Evolutionary conservation across 495 filamentous ascomycete species (phyloP).

Genomic region (Tuber umbilicatum): DNA sequence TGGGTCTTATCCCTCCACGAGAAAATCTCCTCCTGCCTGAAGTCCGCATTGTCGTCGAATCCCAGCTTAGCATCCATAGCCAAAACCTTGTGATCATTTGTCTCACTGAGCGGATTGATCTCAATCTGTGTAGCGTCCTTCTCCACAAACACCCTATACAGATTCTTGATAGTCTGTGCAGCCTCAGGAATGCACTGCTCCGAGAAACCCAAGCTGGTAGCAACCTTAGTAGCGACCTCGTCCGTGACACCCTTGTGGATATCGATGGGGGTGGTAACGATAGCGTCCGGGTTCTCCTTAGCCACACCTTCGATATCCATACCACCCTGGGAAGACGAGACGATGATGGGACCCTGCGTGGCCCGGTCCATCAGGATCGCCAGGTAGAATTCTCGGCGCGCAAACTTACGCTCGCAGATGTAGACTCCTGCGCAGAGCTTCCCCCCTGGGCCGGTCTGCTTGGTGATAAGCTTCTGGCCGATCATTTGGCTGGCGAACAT

Average conservation of each 20-base stretch:
- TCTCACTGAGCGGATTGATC: conserved; percentile 97
- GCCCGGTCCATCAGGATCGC: conserved; percentile 95
- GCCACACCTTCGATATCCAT: conserved; percentile 98
- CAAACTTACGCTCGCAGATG: conserved; percentile 99
- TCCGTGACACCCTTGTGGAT: conserved; percentile 94
- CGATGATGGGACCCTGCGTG: conserved; percentile 87
- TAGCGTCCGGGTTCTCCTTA: conserved; percentile 94
- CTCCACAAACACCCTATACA: conserved; percentile 97
- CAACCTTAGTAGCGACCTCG: conserved; percentile 84
- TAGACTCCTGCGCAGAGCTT: conserved; percentile 93
- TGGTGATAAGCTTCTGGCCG: conserved; percentile 97
- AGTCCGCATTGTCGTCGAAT: conserved; percentile 98
- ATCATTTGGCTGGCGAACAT: conserved; percentile 99
- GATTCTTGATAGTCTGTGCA: conserved; percentile 91
- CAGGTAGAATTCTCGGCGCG: conserved; percentile 96
- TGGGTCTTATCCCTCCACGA: conserved; percentile 85
- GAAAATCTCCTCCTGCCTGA: conserved; percentile 94
- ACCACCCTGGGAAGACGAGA: conserved; percentile 94
- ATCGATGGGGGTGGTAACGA: conserved; percentile 84
- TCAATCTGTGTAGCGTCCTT: conserved; percentile 98
- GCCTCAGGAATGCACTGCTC: conserved; percentile 93
- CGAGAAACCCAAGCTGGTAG: conserved; percentile 88
- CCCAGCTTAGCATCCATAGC: conserved; percentile 98
- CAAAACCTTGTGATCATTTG: conserved; percentile 90
- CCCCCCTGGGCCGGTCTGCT: conserved; percentile 89